Evolutionary conservation across 345 rosid species (phyloP).

Genomic region (Syzygium aromaticum): DNA sequence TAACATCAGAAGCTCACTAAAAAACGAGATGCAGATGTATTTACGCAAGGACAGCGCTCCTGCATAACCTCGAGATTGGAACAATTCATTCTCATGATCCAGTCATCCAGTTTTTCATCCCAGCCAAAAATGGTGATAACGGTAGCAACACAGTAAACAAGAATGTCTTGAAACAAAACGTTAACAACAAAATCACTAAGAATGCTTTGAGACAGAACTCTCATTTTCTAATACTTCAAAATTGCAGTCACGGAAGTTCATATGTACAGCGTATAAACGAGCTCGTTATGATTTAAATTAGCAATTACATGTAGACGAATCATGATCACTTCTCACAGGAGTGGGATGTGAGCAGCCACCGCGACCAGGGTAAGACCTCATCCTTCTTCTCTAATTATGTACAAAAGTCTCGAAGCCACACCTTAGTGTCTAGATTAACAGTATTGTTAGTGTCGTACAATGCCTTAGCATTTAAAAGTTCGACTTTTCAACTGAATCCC

Average conservation of each 20-base stretch:
- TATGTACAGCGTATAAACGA: not conserved
- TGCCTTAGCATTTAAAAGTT: not conserved
- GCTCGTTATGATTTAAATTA: not conserved
- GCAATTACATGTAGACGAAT: not conserved
- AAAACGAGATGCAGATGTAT: not conserved
- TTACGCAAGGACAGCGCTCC: not conserved
- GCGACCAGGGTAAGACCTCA: not conserved
- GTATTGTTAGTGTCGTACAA: not conserved
- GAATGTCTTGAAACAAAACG: not conserved
- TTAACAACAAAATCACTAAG: not conserved
- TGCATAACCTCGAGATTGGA: not conserved
- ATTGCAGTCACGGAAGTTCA: not conserved
- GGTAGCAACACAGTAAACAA: not conserved
- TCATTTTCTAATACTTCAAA: not conserved
- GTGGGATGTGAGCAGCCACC: not conserved
- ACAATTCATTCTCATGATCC: not conserved
- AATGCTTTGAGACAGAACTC: not conserved
- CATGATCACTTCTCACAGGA: not conserved
- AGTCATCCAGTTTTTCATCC: not conserved
- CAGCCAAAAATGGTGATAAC: not conserved
- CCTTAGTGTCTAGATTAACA: not conserved
- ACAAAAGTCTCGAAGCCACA: not conserved
- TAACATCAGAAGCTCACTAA: not conserved
- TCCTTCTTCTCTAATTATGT: not conserved
- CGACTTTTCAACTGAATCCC: not conserved